These are phyloP conservation scores for Platismatia glauca DNA, from an alignment of 495 filamentous ascomycete genomes.

Conservation along the genomic window DNA sequence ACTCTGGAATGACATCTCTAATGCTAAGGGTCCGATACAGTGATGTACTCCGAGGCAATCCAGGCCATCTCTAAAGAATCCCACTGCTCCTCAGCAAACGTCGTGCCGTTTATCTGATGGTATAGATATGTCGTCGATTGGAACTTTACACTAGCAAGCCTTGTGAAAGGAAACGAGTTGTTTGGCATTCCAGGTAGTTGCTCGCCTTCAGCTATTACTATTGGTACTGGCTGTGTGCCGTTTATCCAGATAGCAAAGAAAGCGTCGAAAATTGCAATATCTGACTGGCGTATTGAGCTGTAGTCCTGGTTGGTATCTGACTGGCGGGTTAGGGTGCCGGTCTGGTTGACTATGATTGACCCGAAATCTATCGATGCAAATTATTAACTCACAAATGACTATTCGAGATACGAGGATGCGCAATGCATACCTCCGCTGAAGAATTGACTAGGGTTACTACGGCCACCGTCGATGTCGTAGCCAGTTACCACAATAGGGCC, in stretches of 20 bases:
- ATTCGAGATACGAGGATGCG: neutral
- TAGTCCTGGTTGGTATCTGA: neutral
- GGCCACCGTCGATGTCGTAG: too few species aligned
- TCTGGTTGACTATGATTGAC: too few species aligned
- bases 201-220: too few species aligned
- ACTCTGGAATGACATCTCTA: too few species aligned
- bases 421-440: neutral
- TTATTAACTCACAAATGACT: too few species aligned
- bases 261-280: neutral
- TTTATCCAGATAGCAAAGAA: neutral
- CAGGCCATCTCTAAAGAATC: neutral
- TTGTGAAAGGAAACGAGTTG: neutral
- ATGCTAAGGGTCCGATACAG: too few species aligned
- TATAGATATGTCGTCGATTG: neutral
- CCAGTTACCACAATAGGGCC: too few species aligned
- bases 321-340: too few species aligned
- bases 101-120: neutral
- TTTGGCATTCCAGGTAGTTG: neutral
- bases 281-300: neutral
- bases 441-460: too few species aligned
- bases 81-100: constrained; percentile 3
- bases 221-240: neutral
- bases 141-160: neutral
- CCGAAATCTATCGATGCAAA: too few species aligned
- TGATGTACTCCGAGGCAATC: too few species aligned